Conservation (phyloP, 2,329 filamentous ascomycete genomes). For the Tolypocladium tropicale region DNA sequence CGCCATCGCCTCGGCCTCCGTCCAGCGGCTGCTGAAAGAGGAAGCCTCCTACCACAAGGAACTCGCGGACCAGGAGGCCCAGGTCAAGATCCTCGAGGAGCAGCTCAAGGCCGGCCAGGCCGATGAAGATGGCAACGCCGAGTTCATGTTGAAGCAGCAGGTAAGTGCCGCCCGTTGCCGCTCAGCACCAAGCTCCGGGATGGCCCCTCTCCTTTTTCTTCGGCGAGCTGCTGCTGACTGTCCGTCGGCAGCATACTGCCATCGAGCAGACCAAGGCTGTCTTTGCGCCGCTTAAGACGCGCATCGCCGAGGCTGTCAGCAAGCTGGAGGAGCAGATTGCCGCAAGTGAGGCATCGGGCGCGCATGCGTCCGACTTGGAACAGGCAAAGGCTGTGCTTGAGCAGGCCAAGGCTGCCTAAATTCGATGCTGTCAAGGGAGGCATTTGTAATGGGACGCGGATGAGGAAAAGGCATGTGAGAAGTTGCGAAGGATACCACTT, state of each 20-base stretch:
- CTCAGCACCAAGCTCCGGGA: neutral
- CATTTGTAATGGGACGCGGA: too few species aligned
- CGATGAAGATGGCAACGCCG: slow-evolving; percentile 61
- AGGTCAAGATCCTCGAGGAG: slow-evolving; percentile 57
- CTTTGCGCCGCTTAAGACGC: slow-evolving; percentile 59
- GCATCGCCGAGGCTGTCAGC: slow-evolving; percentile 60
- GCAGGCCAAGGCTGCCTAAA: slow-evolving; percentile 31
- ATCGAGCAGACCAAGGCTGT: slow-evolving; percentile 82
- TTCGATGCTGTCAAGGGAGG: too few species aligned
- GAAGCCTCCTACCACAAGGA: slow-evolving; percentile 86
- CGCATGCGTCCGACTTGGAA: slow-evolving; percentile 37
- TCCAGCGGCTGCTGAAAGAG: slow-evolving; percentile 83
- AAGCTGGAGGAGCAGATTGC: slow-evolving; percentile 72
- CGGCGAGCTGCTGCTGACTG: neutral
- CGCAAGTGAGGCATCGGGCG: slow-evolving; percentile 38
- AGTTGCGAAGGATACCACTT: neutral
- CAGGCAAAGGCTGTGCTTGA: slow-evolving; percentile 44
- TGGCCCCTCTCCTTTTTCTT: neutral
- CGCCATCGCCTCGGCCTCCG: slow-evolving; percentile 66
- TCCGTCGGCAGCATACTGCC: slow-evolving; percentile 54
- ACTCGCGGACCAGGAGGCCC: slow-evolving; percentile 60
- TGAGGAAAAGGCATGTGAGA: neutral
- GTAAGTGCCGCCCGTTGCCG: slow-evolving; percentile 36
- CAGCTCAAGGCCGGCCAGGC: slow-evolving; percentile 39
- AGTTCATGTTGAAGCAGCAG: slow-evolving; percentile 78